Evolutionary conservation across 2,329 filamentous ascomycete genomes (phyloP).

Genomic region (Trichoderma lentiforme): DNA sequence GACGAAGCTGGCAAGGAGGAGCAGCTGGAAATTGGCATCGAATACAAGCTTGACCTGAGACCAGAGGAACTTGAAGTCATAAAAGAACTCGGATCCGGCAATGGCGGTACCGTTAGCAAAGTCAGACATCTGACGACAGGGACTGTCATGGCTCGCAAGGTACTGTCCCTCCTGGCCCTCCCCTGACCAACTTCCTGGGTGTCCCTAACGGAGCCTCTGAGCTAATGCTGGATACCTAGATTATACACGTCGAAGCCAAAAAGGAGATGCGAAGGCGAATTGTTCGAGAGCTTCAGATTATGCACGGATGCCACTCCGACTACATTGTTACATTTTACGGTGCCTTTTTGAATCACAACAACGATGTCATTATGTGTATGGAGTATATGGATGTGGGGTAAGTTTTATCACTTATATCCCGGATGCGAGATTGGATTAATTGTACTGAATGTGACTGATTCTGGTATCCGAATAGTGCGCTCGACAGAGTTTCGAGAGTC

Average conservation of each 20-base stretch:
- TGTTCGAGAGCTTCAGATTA: slow-evolving; percentile 93
- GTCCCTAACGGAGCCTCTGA: neutral
- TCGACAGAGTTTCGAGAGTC: slow-evolving; percentile 89
- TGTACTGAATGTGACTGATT: neutral
- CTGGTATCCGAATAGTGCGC: slow-evolving; percentile 57
- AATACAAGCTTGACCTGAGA: slow-evolving; percentile 89
- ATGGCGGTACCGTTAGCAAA: slow-evolving; percentile 97
- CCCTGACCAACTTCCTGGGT: slow-evolving; percentile 14
- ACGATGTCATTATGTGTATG: slow-evolving; percentile 99
- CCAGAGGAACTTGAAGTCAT: slow-evolving; percentile 90
- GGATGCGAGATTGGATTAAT: neutral
- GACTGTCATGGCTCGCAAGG: slow-evolving; percentile 97
- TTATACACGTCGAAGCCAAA: slow-evolving; percentile 97
- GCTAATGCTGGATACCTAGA: slow-evolving; percentile 47
- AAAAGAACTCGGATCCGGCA: slow-evolving; percentile 92
- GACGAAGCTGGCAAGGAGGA: slow-evolving; percentile 53
- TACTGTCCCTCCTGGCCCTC: slow-evolving; percentile 36
- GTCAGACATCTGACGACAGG: slow-evolving; percentile 93
- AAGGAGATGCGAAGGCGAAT: slow-evolving; percentile 96
- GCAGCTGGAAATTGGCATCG: slow-evolving; percentile 89
- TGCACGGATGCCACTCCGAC: slow-evolving; percentile 95
- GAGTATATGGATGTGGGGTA: slow-evolving; percentile 99
- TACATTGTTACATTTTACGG: slow-evolving; percentile 98
- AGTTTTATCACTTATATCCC: slow-evolving; percentile 34
- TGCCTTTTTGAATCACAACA: slow-evolving; percentile 92